Conservation (phyloP, 2,329 filamentous ascomycete species). For the Trichoderma semiorbis region DNA sequence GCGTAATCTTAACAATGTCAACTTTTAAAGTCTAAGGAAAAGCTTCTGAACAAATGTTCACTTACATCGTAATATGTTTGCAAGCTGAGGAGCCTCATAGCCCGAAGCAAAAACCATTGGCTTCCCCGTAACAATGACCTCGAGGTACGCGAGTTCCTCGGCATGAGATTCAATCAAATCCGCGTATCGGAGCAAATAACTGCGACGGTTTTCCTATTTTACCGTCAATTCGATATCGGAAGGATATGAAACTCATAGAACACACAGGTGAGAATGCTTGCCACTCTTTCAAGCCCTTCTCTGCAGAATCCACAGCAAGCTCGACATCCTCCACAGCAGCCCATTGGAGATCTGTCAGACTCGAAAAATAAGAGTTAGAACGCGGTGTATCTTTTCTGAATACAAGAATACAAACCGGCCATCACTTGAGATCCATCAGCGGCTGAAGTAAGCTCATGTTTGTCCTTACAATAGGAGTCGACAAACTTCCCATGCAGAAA, state of each 20-base stretch:
- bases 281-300: neutral
- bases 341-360: neutral
- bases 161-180: neutral
- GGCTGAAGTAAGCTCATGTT: neutral
- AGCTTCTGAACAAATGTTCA: neutral
- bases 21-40: neutral
- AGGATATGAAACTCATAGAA: neutral
- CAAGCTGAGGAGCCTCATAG: neutral
- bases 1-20: neutral
- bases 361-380: neutral
- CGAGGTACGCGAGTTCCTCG: neutral
- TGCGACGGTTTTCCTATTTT: neutral
- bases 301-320: neutral
- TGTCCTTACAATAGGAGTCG: neutral
- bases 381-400: neutral
- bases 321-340: neutral
- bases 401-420: neutral
- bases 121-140: neutral
- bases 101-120: neutral
- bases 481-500: neutral
- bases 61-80: neutral
- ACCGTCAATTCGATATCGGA: neutral
- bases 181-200: neutral
- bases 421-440: neutral
- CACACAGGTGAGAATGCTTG: neutral